Evolutionary conservation across 305 asterid species (phyloP), one percentile per base, ranked within the genome.

Genomic region (Galium porrigens): DNA sequence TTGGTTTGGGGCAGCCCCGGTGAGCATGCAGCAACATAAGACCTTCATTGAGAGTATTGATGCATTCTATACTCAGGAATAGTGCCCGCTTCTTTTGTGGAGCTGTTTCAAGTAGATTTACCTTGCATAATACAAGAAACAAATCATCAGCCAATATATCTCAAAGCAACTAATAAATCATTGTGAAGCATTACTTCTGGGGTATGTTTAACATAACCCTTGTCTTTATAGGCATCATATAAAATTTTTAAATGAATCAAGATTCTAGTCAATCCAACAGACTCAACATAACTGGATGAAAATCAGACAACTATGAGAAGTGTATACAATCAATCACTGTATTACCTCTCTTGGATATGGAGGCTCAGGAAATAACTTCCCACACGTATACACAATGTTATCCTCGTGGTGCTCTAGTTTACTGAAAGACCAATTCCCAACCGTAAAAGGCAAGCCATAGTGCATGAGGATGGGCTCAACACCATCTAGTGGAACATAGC

Each of bases 271-370:
- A 58, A 44, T 46, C 30, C 30, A 27, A 27, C 30, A 25, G 49
- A 44, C 37, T 60, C 2, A 10, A 30, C 3, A 32, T 22, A 10
- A 44, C 63, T 37, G 8, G 42, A 20, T 36, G 56, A 5, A 49
- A 57, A 51, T 4, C 6, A 41, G 18, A 2, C 20, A 3, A 1
- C 30, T 27, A 27, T 1, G 30, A 52, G 61, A 61, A 34, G 6
- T 20, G 22, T 5, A 27, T 49, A 33, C 18, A 64, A 53, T 18
- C 48, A 14, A 41, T 10, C 10, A 37, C 3, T 6, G 30, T 3
- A 36, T 86, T 83, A 92, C 99, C 89, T 87, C 95, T 79, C 84
- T 78, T 63, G 99, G 98, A 76, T 85, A 91, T 63, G 96, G 98
- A 66, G 98, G 98, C 68, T 89, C 96, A 1, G 94, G 95, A 80